Evolutionary conservation across 768 basidiomycete species (phyloP).

Genomic region (Russula ochroleuca): DNA sequence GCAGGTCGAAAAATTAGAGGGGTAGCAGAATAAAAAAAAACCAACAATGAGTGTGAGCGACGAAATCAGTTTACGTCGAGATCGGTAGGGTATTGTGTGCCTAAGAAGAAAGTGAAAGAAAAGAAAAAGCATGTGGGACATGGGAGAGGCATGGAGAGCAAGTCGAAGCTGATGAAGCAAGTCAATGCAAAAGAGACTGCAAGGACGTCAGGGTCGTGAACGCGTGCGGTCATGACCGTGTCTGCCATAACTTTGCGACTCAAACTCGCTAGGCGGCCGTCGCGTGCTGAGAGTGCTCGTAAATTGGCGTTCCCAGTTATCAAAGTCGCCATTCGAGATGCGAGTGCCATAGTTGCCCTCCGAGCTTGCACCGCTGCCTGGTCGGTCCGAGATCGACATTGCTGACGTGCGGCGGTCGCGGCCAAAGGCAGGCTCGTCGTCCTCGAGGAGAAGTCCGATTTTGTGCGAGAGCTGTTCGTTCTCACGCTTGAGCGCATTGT

Average conservation of each 20-base stretch:
- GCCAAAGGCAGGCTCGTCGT: slow-evolving; percentile 72
- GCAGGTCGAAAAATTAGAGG: slow-evolving; percentile 37
- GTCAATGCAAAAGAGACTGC: slow-evolving; percentile 21
- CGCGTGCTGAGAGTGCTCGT: slow-evolving; percentile 74
- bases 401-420: slow-evolving; percentile 57
- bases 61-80: slow-evolving; percentile 33
- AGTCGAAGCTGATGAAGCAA: slow-evolving; percentile 24
- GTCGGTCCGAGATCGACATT: slow-evolving; percentile 47
- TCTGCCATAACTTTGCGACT: slow-evolving; percentile 42
- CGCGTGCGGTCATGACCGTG: slow-evolving; percentile 52
- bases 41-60: slow-evolving; percentile 49
- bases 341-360: slow-evolving; percentile 72
- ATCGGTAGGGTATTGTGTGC: slow-evolving; percentile 47
- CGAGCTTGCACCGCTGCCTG: slow-evolving; percentile 73
- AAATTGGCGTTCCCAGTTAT: slow-evolving; percentile 83
- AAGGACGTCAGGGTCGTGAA: slow-evolving; percentile 45
- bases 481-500: slow-evolving; percentile 71
- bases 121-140: slow-evolving; percentile 34
- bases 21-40: slow-evolving; percentile 42
- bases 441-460: slow-evolving; percentile 83
- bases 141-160: slow-evolving; percentile 24
- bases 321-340: slow-evolving; percentile 60
- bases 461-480: slow-evolving; percentile 90
- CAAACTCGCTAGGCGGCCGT: slow-evolving; percentile 68
- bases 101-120: slow-evolving; percentile 35